These are phyloP conservation scores for Blastobotrys chiropterorum DNA, from an alignment of 805 yeast genomes.

Conservation along the genomic window DNA sequence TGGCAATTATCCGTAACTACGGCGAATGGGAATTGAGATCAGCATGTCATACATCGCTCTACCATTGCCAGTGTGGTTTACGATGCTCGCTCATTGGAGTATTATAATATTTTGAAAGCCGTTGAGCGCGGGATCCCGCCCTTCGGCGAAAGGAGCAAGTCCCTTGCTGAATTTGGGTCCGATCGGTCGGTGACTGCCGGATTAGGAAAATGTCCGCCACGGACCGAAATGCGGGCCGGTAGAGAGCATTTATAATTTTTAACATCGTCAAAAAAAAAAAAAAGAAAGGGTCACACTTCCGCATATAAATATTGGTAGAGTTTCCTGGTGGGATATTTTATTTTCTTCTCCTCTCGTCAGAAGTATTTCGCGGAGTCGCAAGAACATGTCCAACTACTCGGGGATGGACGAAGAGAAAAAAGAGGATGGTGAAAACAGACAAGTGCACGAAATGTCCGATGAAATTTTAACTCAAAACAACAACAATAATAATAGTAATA, in stretches of 20 bases:
- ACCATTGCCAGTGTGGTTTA: too few relatives aligned
- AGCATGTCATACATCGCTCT: too few relatives aligned
- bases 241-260: background rate
- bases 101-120: too few relatives aligned
- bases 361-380: too few relatives aligned
- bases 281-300: background rate
- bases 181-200: background rate
- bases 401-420: background rate
- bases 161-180: background rate
- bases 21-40: too few relatives aligned
- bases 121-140: too few relatives aligned
- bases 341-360: too few relatives aligned
- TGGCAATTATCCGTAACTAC: too few relatives aligned
- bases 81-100: too few relatives aligned
- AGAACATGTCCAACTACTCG: too few relatives aligned
- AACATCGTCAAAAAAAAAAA: background rate
- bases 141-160: background rate
- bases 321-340: background rate
- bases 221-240: background rate
- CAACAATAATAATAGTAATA: background rate
- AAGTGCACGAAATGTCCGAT: background rate
- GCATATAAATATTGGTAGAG: background rate
- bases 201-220: background rate
- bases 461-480: background rate
- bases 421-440: background rate